These are phyloP conservation scores for Botrytis elliptica DNA, from an alignment of 2,329 filamentous ascomycete species.

Conservation along the genomic window DNA sequence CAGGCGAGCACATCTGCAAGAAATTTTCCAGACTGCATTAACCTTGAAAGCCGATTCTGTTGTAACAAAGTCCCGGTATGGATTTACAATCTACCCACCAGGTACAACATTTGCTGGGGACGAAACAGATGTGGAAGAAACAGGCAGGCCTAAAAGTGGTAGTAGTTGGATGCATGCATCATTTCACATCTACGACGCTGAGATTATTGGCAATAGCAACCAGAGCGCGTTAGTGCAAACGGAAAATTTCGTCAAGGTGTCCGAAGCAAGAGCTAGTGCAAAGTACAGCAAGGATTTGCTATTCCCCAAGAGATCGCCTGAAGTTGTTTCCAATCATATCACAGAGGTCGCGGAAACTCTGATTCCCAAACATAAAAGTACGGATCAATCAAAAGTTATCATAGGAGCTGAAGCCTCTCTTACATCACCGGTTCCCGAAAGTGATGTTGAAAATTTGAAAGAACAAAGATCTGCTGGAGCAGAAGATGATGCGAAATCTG, in stretches of 20 bases:
- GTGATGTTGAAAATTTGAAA: not conserved
- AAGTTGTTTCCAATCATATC: not conserved
- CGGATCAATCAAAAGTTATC: not conserved
- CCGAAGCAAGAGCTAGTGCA: not conserved
- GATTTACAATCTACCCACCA: conserved; percentile 23
- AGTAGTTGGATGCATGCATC: conserved; percentile 18
- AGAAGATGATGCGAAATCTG: not conserved
- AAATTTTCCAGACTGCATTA: conserved; percentile 26
- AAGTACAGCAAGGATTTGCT: conserved; percentile 16
- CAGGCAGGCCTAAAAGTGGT: not conserved
- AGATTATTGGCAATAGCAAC: not conserved
- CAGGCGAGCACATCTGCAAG: conserved; percentile 21
- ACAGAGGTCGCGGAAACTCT: not conserved
- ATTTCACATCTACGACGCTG: conserved; percentile 16
- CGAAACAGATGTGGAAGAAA: not conserved
- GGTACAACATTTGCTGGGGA: not conserved
- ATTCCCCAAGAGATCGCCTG: not conserved
- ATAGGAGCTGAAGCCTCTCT: no score
- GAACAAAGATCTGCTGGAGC: not conserved
- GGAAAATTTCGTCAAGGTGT: not conserved
- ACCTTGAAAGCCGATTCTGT: conserved; percentile 24
- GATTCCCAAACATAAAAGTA: not conserved
- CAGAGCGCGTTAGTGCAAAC: not conserved
- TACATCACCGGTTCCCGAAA: not conserved
- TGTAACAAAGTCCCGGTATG: conserved; percentile 19